Conservation (phyloP, 768 basidiomycete species). For the Xanthoconium stramineum region DNA sequence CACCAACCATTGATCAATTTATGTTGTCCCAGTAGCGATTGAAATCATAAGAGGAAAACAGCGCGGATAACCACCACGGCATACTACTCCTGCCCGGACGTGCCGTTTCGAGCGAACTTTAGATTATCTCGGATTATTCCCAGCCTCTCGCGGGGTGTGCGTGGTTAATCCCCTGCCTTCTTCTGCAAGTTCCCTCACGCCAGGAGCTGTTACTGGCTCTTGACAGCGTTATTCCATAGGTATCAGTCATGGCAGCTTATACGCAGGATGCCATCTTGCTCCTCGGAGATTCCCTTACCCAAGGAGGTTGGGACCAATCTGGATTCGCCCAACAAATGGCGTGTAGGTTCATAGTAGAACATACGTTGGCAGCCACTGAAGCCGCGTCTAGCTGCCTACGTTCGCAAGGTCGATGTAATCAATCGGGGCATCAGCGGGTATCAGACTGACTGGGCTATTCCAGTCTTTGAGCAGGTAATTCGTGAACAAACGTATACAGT, state of each 20-base stretch:
- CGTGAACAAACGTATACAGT: neutral
- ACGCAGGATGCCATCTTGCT: slow-evolving; percentile 69
- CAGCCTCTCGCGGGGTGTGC: neutral
- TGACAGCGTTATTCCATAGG: neutral
- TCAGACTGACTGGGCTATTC: slow-evolving; percentile 83
- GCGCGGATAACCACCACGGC: too few species aligned
- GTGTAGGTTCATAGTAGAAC: slow-evolving; percentile 13
- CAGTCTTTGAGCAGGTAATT: slow-evolving; percentile 69
- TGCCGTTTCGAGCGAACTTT: neutral
- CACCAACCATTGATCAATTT: neutral
- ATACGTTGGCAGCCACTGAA: neutral
- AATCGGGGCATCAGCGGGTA: slow-evolving; percentile 86
- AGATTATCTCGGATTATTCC: slow-evolving; percentile 11
- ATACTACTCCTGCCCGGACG: too few species aligned
- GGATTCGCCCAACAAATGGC: slow-evolving; percentile 71
- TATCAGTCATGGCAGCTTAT: slow-evolving; percentile 42
- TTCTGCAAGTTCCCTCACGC: neutral
- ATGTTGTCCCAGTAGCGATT: too few species aligned
- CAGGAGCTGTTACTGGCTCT: neutral
- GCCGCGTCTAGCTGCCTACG: slow-evolving; percentile 58
- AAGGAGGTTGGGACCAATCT: slow-evolving; percentile 55
- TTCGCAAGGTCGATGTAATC: slow-evolving; percentile 77
- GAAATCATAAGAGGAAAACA: too few species aligned
- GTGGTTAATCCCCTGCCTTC: too few species aligned
- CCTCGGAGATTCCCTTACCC: slow-evolving; percentile 82